Evolutionary conservation across 1,284 basidiomycete species (phyloP), one percentile per base, ranked within the genome.

Genomic region (Trichosporon faecale): DNA sequence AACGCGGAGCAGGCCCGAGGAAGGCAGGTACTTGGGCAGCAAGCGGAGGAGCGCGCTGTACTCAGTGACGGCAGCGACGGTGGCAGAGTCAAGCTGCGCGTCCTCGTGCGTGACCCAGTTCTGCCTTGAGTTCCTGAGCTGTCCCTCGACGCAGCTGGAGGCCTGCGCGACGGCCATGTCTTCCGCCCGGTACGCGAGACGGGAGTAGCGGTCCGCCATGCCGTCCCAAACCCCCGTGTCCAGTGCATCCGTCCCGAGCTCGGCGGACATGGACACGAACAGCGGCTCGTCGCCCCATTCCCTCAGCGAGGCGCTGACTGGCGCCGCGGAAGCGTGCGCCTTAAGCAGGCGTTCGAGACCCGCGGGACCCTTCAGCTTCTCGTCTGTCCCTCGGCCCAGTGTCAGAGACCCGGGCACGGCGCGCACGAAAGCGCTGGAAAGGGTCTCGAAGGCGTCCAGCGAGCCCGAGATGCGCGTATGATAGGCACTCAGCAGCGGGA

Each of bases 261-360:
- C 91, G 5, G 88, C 85, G 88, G 91, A 93, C 55, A 97, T 84
- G 79, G 94, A 92, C 11, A 96, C 84, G 85, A 95, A 96, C 84
- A 94, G 94, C 92, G 95, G 76, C 14, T 95, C 93, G 80, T 97
- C 94, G 31, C 91, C 90, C 94, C 94, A 97, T 3, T 79, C 80
- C 66, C 88, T 86, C 85, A 95, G 88, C 1, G 88, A 88, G 27
- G 84, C 83, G 69, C 87, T 86, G 29, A 94, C 85, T 80, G 90
- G 93, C 67, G 85, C 87, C 2, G 92, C 89, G 77, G 92, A 94
- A 16, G 95, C 83, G 23, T 91, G 85, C 1, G 93, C 94, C 78
- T 96, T 93, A 74, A 92, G 89, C 35, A 97, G 84, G 65, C 93
- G 87, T 76, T 91, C 89, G 11, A 91, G 86, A 7, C 94, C 95